Percentiles rank a stretch among this genome's conserved stretches.
phyloP scores from a whole-genome alignment of 164 flowering plant species.

The Nymphaea colorata region DNA sequence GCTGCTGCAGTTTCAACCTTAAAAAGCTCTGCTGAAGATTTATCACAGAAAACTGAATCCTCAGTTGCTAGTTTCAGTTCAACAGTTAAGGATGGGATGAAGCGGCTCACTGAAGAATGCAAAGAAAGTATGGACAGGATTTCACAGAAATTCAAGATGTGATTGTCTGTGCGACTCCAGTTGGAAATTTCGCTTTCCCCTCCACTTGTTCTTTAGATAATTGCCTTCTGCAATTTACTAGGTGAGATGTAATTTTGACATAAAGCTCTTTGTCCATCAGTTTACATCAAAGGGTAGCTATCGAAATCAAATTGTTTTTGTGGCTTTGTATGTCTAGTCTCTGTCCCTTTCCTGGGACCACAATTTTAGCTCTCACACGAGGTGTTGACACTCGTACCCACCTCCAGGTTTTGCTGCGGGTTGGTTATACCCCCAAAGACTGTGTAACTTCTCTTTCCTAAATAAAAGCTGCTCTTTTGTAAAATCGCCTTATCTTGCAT shows the following conservation, averaged over 20 bases:
- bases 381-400: too few relatives aligned
- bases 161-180: conserved; percentile 5
- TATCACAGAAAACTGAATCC: conserved; percentile 21
- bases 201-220: not conserved
- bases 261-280: not conserved
- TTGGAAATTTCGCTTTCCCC: not conserved
- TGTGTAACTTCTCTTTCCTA: too few relatives aligned
- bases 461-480: too few relatives aligned
- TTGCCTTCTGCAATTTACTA: not conserved
- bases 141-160: conserved; percentile 72
- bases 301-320: too few relatives aligned
- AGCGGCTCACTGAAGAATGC: conserved; percentile 65
- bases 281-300: too few relatives aligned
- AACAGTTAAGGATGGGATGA: conserved; percentile 43
- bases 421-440: too few relatives aligned
- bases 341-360: too few relatives aligned
- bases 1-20: conserved; percentile 25
- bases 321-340: too few relatives aligned
- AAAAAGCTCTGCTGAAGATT: conserved; percentile 27
- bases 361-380: too few relatives aligned
- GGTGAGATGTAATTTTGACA: not conserved
- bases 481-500: too few relatives aligned
- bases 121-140: conserved; percentile 68
- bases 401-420: too few relatives aligned
- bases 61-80: conserved; percentile 11